A percentile compares a stretch with the other conserved stretches of the same genome.
Conservation (phyloP, 352 stramenopile genomes). For the Phytophthora syringae region DNA sequence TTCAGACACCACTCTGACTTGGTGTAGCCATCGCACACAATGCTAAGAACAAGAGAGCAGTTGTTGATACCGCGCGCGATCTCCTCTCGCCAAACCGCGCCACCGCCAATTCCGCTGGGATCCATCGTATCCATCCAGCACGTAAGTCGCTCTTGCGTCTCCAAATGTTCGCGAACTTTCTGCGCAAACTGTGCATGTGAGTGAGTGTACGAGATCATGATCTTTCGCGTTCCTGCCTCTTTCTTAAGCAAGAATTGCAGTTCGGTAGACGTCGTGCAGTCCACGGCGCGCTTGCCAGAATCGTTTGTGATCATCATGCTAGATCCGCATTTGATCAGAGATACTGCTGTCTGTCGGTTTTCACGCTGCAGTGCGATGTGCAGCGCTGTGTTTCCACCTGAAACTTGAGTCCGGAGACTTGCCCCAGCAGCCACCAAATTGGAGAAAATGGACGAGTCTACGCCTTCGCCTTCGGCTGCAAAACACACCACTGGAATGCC, state of each 20-base stretch:
- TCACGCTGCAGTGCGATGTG: constrained; percentile 77
- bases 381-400: constrained; percentile 68
- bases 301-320: constrained; percentile 76
- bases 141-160: constrained; percentile 63
- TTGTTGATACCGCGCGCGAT: constrained; percentile 82
- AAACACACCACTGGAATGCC: constrained; percentile 68
- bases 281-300: constrained; percentile 67
- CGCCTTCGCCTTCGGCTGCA: constrained; percentile 65
- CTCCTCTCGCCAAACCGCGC: constrained; percentile 81
- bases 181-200: constrained; percentile 69
- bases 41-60: constrained; percentile 72
- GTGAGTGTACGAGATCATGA: constrained; percentile 88
- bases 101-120: constrained; percentile 74
- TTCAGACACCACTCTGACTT: constrained; percentile 86
- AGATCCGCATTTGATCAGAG: constrained; percentile 74
- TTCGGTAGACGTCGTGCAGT: constrained; percentile 82
- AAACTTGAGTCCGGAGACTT: constrained; percentile 49
- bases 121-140: constrained; percentile 90
- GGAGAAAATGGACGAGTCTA: constrained; percentile 51
- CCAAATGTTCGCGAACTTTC: constrained; percentile 66
- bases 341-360: constrained; percentile 68
- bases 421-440: constrained; percentile 50
- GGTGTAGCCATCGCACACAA: constrained; percentile 76
- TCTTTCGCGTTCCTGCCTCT: constrained; percentile 69
- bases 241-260: constrained; percentile 83